Evolutionary conservation across 371 early-diverging fungal species (phyloP).

Genomic region (Cladochytrium tenue): DNA sequence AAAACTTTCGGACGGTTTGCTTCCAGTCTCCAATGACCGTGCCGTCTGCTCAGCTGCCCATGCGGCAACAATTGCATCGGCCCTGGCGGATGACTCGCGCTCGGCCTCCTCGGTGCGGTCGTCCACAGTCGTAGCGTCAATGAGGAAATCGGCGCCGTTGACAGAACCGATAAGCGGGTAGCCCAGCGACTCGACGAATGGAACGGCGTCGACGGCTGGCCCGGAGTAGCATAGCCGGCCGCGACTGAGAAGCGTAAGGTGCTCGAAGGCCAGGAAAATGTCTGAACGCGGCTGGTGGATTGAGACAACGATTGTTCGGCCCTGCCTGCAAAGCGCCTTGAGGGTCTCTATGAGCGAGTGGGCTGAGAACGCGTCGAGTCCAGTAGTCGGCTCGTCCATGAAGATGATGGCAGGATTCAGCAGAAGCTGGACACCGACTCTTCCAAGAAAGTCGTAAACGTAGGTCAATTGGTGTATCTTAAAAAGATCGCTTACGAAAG

Average conservation of each 20-base stretch:
- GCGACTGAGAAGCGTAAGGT: constrained; percentile 79
- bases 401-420: constrained; percentile 73
- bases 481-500: constrained; percentile 33
- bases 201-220: constrained; percentile 26
- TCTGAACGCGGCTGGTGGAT: constrained; percentile 93
- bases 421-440: constrained; percentile 83
- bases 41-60: constrained; percentile 15
- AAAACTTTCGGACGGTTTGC: not conserved
- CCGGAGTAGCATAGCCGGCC: constrained; percentile 82
- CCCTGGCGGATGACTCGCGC: constrained; percentile 6
- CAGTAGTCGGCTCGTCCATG: constrained; percentile 86
- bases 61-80: constrained; percentile 24
- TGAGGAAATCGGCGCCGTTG: constrained; percentile 47
- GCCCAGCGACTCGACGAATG: constrained; percentile 40
- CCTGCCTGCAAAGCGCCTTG: constrained; percentile 50
- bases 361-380: constrained; percentile 73
- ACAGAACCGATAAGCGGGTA: constrained; percentile 23
- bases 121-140: constrained; percentile 50
- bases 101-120: constrained; percentile 33
- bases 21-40: no score
- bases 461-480: not conserved
- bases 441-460: not conserved
- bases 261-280: constrained; percentile 87
- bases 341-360: constrained; percentile 45
- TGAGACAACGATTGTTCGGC: constrained; percentile 78